Percentiles rank a stretch among this genome's conserved stretches.
Evolutionary conservation across 306 rosid species (phyloP).

Genomic region (Rubus parviflorus): DNA sequence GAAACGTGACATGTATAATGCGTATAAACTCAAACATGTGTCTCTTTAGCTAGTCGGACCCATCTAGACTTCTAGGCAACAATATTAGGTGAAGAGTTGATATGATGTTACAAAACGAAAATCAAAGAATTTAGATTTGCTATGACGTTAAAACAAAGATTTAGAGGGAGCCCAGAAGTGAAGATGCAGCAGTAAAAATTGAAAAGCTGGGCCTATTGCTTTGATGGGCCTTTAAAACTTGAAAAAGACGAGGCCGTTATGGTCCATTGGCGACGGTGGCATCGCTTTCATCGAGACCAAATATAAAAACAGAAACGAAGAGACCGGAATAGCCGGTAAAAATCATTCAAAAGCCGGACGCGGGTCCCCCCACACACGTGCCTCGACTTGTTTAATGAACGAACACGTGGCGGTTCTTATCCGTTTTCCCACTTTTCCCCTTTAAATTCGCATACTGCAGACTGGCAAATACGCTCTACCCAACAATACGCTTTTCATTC

Average conservation of each 20-base stretch:
- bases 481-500: background rate
- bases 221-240: too few species aligned
- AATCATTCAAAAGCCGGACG: conserved; percentile 30
- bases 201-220: background rate
- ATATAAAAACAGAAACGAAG: background rate
- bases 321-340: conserved; percentile 42
- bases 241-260: background rate
- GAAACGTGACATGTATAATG: too few species aligned
- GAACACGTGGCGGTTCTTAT: conserved; percentile 62
- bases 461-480: background rate
- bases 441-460: conserved; percentile 13
- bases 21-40: too few species aligned
- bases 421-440: conserved; percentile 25
- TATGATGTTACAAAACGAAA: too few species aligned
- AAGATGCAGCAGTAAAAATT: background rate
- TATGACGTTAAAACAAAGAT: background rate
- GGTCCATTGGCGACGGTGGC: background rate
- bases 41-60: too few species aligned
- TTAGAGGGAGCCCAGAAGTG: too few species aligned
- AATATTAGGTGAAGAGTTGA: background rate
- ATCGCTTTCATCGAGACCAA: background rate
- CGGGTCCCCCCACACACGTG: conserved; percentile 25
- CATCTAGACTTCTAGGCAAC: too few species aligned
- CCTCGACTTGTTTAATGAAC: background rate
- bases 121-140: background rate